Base-by-base conservation (phyloP, 257 asterid species). In the Capsicum baccatum region DNA sequence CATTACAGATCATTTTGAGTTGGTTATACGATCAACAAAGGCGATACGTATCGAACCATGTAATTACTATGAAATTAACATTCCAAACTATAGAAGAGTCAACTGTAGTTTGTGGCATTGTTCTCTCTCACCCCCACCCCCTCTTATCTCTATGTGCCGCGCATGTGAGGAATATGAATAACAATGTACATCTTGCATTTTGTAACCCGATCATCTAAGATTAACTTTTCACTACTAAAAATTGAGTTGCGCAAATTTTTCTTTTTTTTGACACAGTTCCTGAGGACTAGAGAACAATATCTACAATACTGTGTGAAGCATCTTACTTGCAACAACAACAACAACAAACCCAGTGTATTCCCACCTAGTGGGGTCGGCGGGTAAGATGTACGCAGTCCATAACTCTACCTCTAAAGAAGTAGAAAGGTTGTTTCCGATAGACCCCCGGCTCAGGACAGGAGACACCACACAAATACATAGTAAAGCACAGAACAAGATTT, bases 1-100 rank as follows among this genome's bases (percentile, higher is more conserved):
- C 81, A 50, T 19, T 50, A 73, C 44, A 48, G 19, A 73, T 73
- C 60, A 73, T 48, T 73, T 73, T 47, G 80, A 73, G 6, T 73
- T n/a, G 80, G 10, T 74, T 33, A 74, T 74, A 21, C 11, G n/a
- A 74, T 74, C 21, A 52, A 13, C 13, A 74, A 21, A 6, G 81
- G 81, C 26, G 21, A 52, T 52, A 76, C 0, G 26, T 52, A 9
- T 12, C 9, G 6, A 33, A 26, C 39, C 42, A 21, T 7, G 42
- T 26, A 63, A 63, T 11, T 35, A 66, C 73, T 33, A 26, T 14
- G 63, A 52, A 12, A 76, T 15, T 21, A 76, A 52, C 35, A 76
- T 21, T 50, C 63, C 21, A 76, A 50, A 54, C 52, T 8, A 52
- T 54, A 76, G 80, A 76, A 26, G 17, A 76, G 60, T 26, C 60